Base-by-base conservation (phyloP, 805 yeast species). In the Saccharomycopsis malanga region DNA sequence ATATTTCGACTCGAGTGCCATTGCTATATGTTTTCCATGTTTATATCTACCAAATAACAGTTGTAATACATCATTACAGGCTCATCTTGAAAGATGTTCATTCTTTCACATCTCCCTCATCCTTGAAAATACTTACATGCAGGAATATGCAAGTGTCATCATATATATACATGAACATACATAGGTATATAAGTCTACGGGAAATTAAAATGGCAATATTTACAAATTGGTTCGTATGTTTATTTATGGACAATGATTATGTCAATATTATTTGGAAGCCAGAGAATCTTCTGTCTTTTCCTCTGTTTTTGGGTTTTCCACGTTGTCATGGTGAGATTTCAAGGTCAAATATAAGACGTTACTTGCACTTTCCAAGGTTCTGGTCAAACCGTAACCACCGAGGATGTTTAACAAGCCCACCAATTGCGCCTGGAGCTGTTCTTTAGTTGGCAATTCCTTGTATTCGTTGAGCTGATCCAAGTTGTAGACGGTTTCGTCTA, bases 371-470 rank as follows among this genome's bases (percentile, higher is more conserved):
- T 83, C 82, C 60, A 91, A 73, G 15, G 96, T 86, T 66, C 76
- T 77, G 10, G 84, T 94, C 61, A 91, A 73, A 9, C 95, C 95
- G 39, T 87, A 89, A 59, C 97, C 98, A 49, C 95, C 86, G 54
- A 86, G 71, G 48, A 83, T 67, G n/a, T 89, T 81, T 59, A 91
- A 76, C 47, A 87, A 70, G 9, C 95, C 95, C 10, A 83, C 82
- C 56, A 93, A 75, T 72, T 89, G 85, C 7, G 84, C 78, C 49
- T 86, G 93, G 56, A 91, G 68, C 55, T 81, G 79, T 38, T 75
- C 78, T 59, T 81, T 70, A 3, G 79, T 65, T 37, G 95, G 93
- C 59, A 93, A 73, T 32, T 74, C 77, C 68, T 87, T 84, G 70
- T 86, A 84, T 53, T 70, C 57, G 37, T 75, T 69, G 42, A 89